Evolutionary conservation across 208 protist genomes (phyloP), one percentile per base, ranked within the genome.

Genomic region (Trypanosoma theileri): DNA sequence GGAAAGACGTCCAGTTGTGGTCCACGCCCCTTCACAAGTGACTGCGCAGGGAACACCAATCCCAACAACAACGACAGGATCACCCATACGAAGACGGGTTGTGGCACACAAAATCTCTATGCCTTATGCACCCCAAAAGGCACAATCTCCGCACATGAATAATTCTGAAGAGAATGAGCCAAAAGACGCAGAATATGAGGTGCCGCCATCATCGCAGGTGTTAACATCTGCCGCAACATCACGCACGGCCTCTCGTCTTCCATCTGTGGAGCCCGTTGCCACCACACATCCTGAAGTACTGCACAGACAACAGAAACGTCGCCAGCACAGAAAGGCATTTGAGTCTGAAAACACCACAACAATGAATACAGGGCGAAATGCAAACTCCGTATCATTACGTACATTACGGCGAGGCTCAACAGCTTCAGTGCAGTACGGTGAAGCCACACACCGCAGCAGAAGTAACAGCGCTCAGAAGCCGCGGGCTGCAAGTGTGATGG

Each of bases 51-150:
- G 28, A 35, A 35, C 28, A 8, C 1, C 28, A 35, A 35, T 6
- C 6, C 1, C 28, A 35, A 45, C 42, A 21, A 9, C 1, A 12
- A 16, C 12, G 11, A 14, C 0, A n/a, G 61, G 46, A n/a, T 81
- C 77, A 12, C 62, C 69, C 11, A 62, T 48, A 35, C 83, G 83
- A 28, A 72, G 77, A 53, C 83, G 83, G 12, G 74, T 85, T 3
- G 74, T 73, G 61, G 73, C 74, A 26, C 73, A 84, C 41, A 80
- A 76, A 60, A 68, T 89, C 51, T 53, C 28, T 11, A 69, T 66
- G 45, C 63, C 1, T 35, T 8, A 35, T n/a, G n/a, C n/a, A n/a
- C n/a, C n/a, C n/a, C n/a, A n/a, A n/a, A n/a, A n/a, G n/a, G n/a
- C 28, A 6, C 28, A 35, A 35, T 35, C 28, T 6, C 28, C 28